Base-by-base conservation (phyloP, 805 yeast genomes). In the Torulaspora gathmanii region DNA sequence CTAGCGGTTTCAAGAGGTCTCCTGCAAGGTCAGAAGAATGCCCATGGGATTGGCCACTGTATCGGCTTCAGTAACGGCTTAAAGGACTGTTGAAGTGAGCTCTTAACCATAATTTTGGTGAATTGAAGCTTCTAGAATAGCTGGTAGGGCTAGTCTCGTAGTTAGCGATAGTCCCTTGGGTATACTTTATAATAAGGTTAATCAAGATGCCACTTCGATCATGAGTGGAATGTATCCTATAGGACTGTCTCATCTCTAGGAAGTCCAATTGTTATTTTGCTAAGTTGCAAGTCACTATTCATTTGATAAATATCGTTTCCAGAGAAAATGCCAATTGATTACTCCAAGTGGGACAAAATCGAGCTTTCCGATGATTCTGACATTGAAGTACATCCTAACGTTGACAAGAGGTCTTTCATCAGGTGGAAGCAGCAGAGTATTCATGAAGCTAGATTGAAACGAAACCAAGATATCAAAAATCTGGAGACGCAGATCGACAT, bases 361-460 rank as follows among this genome's bases (percentile, higher is more conserved):
- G 99, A 93, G 65, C 71, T 93, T 31, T 87, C 96, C 16, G 99
- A 93, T 64, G 99, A 93, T 66, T 88, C 96, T 7, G 99, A 93
- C 59, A 73, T 93, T 39, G 99, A 93, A 60, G 98, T 91, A 12
- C 99, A 93, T 63, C 99, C 98, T 48, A 93, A 93, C 61, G 99
- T 93, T 26, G 99, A 93, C 65, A 93, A 93, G 63, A 72, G 71
- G 31, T 90, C 98, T 1, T 91, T 93, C 55, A 87, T 93, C 57
- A 79, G 81, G 48, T 91, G 98, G 99, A 91, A 88, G 63, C 99
- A 93, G 69, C 84, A 95, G 59, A 96, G 90, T 56, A 93, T 93
- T 53, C 99, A 93, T 63, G 96, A 91, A 61, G 84, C 89, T 67
- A 80, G 99, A 51, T 77, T 74, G 33, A 86, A 86, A 61, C 72